These are phyloP conservation scores for Pichia inconspicua DNA, from an alignment of 1,139 yeast species.

Conservation along the genomic window DNA sequence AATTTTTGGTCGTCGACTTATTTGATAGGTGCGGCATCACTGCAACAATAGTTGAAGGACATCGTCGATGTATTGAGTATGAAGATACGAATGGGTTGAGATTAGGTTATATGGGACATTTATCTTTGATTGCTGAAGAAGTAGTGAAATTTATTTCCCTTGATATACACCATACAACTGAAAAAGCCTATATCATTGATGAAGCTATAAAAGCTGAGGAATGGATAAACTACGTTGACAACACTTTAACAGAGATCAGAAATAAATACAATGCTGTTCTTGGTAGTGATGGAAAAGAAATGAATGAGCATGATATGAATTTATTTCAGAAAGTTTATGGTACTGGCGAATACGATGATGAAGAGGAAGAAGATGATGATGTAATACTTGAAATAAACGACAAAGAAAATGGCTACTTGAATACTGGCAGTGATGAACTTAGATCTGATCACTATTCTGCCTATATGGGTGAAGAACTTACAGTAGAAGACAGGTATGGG, in stretches of 20 bases:
- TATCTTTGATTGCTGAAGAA: conserved; percentile 92
- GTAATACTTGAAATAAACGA: conserved; percentile 5
- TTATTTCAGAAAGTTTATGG: conserved; percentile 34
- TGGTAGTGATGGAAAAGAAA: conserved; percentile 64
- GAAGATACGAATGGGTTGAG: conserved; percentile 55
- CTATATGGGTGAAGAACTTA: conserved; percentile 77
- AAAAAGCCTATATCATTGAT: conserved; percentile 47
- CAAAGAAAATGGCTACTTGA: conserved; percentile 18
- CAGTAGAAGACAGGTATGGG: conserved; percentile 49
- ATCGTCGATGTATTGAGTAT: conserved; percentile 63
- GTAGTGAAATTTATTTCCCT: conserved; percentile 87
- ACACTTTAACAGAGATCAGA: conserved; percentile 77
- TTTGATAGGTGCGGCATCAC: conserved; percentile 76
- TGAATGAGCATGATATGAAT: conserved; percentile 28
- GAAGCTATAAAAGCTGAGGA: conserved; percentile 47
- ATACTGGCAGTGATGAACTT: conserved; percentile 21
- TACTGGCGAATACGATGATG: conserved; percentile 31
- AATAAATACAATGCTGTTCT: conserved; percentile 93
- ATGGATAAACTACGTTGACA: conserved; percentile 84
- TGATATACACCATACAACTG: conserved; percentile 42
- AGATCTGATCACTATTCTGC: conserved; percentile 56
- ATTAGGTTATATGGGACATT: conserved; percentile 95
- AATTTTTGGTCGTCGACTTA: conserved; percentile 78
- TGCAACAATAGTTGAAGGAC: conserved; percentile 75
- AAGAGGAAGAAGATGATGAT: conserved; percentile 15